Percentiles rank a stretch among this genome's conserved stretches.
phyloP scores from a whole-genome alignment of 139 green algal species.

The Asterochloris erici region DNA sequence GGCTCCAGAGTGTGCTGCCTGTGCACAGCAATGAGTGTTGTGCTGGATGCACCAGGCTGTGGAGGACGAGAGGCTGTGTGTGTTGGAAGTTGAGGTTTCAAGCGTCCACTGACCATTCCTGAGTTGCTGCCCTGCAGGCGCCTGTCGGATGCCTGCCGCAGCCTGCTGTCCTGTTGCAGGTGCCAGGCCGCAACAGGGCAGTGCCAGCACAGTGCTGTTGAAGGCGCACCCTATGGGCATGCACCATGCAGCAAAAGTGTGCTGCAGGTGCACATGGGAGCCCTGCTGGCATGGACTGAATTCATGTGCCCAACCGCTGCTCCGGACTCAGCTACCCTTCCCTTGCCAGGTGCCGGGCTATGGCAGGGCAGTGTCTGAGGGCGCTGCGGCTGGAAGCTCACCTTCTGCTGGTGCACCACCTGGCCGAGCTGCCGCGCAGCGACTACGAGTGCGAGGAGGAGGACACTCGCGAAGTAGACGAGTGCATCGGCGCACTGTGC shows the following conservation, averaged over 20 bases:
- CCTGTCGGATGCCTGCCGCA: background rate
- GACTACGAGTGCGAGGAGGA: constrained; percentile 53
- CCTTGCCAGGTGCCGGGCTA: constrained; percentile 53
- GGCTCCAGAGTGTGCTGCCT: background rate
- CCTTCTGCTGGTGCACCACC: constrained; percentile 45
- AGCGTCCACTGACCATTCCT: background rate
- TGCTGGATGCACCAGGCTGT: background rate
- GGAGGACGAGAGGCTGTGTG: background rate
- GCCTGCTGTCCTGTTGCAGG: background rate
- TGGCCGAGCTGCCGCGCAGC: constrained; percentile 38
- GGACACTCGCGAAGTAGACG: constrained; percentile 43
- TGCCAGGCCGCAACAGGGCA: background rate
- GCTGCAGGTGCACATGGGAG: background rate
- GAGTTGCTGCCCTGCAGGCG: background rate
- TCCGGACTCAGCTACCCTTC: background rate
- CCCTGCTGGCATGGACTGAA: background rate
- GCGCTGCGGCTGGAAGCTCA: constrained; percentile 62
- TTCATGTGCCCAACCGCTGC: background rate
- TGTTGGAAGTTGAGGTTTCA: background rate
- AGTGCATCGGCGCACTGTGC: constrained; percentile 33
- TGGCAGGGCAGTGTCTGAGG: constrained; percentile 52
- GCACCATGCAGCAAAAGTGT: background rate
- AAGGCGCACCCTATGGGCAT: background rate
- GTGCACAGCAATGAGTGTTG: background rate
- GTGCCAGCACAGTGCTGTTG: background rate